phyloP scores from a whole-genome alignment of 768 basidiomycete species.

The Neoboletus magnificus region DNA sequence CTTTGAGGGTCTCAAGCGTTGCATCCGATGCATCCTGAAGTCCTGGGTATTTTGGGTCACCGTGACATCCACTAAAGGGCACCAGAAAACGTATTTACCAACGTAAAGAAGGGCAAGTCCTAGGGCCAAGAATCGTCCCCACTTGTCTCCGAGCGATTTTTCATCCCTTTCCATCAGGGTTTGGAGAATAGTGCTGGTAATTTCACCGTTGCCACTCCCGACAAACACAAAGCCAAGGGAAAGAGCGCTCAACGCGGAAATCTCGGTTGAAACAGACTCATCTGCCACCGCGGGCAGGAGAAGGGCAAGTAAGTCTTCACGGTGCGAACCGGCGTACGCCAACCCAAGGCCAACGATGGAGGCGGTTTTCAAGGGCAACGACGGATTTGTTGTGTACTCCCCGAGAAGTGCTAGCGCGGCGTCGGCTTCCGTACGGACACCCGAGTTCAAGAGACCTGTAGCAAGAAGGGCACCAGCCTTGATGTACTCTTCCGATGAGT shows the following conservation, averaged over 20 bases:
- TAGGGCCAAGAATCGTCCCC: conserved; percentile 87
- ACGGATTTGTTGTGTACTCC: conserved; percentile 87
- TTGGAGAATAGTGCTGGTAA: conserved; percentile 85
- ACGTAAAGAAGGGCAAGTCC: conserved; percentile 89
- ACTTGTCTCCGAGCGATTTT: conserved; percentile 83
- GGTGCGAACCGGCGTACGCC: conserved; percentile 91
- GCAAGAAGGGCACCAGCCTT: conserved; percentile 97
- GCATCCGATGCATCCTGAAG: conserved; percentile 92
- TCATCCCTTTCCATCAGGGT: conserved; percentile 83
- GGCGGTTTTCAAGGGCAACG: conserved; percentile 76
- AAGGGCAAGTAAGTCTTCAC: conserved; percentile 74
- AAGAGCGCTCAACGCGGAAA: conserved; percentile 80
- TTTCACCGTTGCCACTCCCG: conserved; percentile 91
- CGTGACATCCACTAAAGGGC: neutral
- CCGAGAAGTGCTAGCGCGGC: conserved; percentile 86
- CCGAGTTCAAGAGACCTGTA: conserved; percentile 86
- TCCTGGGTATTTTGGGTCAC: conserved; percentile 45
- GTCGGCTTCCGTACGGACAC: conserved; percentile 90
- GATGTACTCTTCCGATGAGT: conserved; percentile 93
- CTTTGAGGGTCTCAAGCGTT: conserved; percentile 89
- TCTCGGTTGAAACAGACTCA: conserved; percentile 81
- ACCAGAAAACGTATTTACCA: conserved; percentile 46
- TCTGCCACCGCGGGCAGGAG: conserved; percentile 84
- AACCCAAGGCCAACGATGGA: conserved; percentile 92
- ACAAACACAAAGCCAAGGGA: conserved; percentile 94